phyloP scores from a whole-genome alignment of 1,284 basidiomycete genomes.

The Sporisorium reilianum region DNA sequence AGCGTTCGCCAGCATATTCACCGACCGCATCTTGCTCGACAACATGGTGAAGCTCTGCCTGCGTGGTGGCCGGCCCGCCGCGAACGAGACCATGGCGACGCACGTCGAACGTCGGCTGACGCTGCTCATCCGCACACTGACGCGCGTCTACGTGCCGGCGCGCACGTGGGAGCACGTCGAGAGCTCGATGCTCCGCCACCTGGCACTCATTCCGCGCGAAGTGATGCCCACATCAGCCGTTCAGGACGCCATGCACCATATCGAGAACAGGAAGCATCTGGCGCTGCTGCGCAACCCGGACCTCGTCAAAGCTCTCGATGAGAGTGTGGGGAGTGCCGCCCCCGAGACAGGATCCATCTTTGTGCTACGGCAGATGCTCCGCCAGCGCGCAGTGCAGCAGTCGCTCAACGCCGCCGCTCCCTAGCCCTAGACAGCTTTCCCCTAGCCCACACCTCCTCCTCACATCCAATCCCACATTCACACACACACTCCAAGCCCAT shows the following conservation, averaged over 20 bases:
- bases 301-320: background rate
- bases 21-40: constrained; percentile 7
- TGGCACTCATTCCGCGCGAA: constrained; percentile 15
- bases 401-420: background rate
- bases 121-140: constrained; percentile 18
- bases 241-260: constrained; percentile 11
- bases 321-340: background rate
- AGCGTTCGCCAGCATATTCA: constrained; percentile 4
- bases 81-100: constrained; percentile 10
- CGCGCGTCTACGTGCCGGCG: constrained; percentile 11
- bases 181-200: constrained; percentile 16
- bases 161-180: constrained; percentile 30
- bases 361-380: constrained; percentile 32
- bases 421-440: background rate
- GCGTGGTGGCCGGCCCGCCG: constrained; percentile 10
- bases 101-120: constrained; percentile 14
- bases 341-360: constrained; percentile 34
- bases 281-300: constrained; percentile 15
- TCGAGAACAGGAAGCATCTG: constrained; percentile 8
- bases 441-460: background rate
- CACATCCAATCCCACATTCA: background rate
- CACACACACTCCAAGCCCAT: background rate
- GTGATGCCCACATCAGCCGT: constrained; percentile 19
- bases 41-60: constrained; percentile 20
- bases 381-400: background rate